Base-by-base conservation (phyloP, 139 green algal species). In the Picochlorum sp. region DNA sequence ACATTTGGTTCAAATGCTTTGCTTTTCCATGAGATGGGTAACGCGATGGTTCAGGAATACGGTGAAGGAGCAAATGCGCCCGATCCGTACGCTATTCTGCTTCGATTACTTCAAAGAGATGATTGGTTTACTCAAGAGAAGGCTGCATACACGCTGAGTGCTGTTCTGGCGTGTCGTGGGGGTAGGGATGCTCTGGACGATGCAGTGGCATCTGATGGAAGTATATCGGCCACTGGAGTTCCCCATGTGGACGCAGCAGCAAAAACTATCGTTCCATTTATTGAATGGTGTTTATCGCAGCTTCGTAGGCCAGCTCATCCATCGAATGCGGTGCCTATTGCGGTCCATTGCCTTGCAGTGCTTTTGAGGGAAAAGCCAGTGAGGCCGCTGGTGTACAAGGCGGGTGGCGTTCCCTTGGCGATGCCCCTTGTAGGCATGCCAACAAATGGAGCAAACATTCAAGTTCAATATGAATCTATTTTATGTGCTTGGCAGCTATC, bases 101-200 rank as follows among this genome's bases (percentile, higher is more conserved):
- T 90, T 44, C 73, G 82, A 55, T 74, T 94, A 54, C 79, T 96
- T 55, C 78, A 86, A 67, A 80, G 86, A 40, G 69, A 75, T 22
- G 89, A 96, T 67, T 95, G 88, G 88, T 90, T 88, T 74, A 89
- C 87, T 0, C 81, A 95, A 67, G 82, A 90, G 31, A 94, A 89
- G 65, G 78, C 85, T 20, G 76, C 69, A 61, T 66, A 68, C 35
- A 58, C 94, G 60, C 74, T 96, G 24, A 72, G 77, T 0, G 71
- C 64, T 12, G 63, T 90, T 7, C 56, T 96, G 36, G 77, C 66
- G 3, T 56, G 50, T 18, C 73, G 84, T 12, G 83, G 84, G 0
- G 47, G 73, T 29, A 82, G 81, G 49, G 66, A 57, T 35, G 55
- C 24, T 4, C 31, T 54, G 4, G 5, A 40, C n/a, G 8, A 41